Evolutionary conservation across 2,329 filamentous ascomycete species (phyloP).

Genomic region (Intubia oerlemansii): DNA sequence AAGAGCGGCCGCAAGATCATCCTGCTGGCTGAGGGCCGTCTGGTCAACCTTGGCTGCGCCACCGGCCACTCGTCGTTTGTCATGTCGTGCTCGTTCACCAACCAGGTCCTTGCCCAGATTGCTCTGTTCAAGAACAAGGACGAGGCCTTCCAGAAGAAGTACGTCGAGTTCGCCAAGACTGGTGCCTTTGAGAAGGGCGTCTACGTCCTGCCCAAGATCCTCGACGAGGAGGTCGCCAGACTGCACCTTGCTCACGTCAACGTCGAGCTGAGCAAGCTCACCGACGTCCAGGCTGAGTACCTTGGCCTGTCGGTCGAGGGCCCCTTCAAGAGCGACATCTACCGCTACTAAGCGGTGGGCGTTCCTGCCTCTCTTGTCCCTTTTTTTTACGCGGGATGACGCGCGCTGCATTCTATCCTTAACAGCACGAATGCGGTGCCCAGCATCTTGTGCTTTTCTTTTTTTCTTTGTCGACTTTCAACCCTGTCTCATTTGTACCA

Average conservation of each 20-base stretch:
- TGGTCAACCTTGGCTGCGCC: slow-evolving; percentile 98
- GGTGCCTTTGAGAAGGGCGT: slow-evolving; percentile 82
- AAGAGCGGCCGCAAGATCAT: slow-evolving; percentile 89
- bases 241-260: slow-evolving; percentile 89
- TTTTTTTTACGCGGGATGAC: neutral
- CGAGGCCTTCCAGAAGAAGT: slow-evolving; percentile 74
- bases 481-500: no score
- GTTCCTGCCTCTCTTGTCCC: no score
- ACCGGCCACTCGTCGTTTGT: slow-evolving; percentile 99
- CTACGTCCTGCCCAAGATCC: slow-evolving; percentile 95
- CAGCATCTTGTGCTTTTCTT: slow-evolving; percentile 1
- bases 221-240: slow-evolving; percentile 94
- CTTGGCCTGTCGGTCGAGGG: slow-evolving; percentile 69
- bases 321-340: slow-evolving; percentile 92
- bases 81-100: slow-evolving; percentile 99
- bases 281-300: slow-evolving; percentile 79
- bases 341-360: slow-evolving; percentile 38
- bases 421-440: neutral
- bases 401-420: slow-evolving; percentile 1
- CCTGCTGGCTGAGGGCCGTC: slow-evolving; percentile 91
- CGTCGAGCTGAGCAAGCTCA: slow-evolving; percentile 78
- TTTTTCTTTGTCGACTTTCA: slow-evolving; percentile 2
- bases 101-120: slow-evolving; percentile 99
- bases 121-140: slow-evolving; percentile 90
- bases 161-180: slow-evolving; percentile 83